A percentile compares a stretch with the other conserved stretches of the same genome.
Evolutionary conservation across 352 stramenopile genomes (phyloP).

Genomic region (Phytopythium aichiense): DNA sequence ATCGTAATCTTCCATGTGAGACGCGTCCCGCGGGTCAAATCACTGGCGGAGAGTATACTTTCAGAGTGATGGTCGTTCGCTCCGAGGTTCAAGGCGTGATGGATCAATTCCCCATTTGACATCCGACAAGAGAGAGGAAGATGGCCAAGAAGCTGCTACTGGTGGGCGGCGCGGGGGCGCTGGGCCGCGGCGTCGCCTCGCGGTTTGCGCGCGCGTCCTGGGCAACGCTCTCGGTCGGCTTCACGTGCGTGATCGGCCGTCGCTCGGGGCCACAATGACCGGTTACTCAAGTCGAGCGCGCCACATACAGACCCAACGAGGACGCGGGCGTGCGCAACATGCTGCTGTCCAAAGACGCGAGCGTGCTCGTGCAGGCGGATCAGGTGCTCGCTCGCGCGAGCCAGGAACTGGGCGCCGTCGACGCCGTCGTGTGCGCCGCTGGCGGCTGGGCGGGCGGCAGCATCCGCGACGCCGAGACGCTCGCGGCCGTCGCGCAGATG

Average conservation of each 20-base stretch:
- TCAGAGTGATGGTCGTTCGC: slow-evolving; percentile 7
- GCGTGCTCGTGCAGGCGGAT: slow-evolving; percentile 47
- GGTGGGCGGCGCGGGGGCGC: slow-evolving; percentile 64
- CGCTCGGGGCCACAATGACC: neutral
- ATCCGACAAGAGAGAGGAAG: neutral
- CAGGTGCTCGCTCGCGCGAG: slow-evolving; percentile 50
- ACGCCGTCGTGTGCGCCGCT: slow-evolving; percentile 77
- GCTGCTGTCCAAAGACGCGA: slow-evolving; percentile 38
- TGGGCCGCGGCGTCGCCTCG: slow-evolving; percentile 63
- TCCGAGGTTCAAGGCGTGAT: neutral
- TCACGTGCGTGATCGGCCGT: slow-evolving; percentile 23
- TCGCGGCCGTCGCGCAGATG: slow-evolving; percentile 68
- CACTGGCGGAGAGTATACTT: neutral
- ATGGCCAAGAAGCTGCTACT: slow-evolving; percentile 72
- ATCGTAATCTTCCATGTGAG: neutral
- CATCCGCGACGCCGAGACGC: slow-evolving; percentile 56
- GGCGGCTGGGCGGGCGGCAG: slow-evolving; percentile 78
- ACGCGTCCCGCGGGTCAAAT: neutral
- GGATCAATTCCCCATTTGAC: neutral
- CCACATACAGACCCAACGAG: slow-evolving; percentile 31
- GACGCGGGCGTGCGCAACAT: slow-evolving; percentile 36
- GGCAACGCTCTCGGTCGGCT: slow-evolving; percentile 71
- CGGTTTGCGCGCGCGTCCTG: slow-evolving; percentile 62
- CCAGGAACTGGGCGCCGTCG: slow-evolving; percentile 44
- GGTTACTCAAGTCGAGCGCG: neutral